Evolutionary conservation across 2,329 filamentous ascomycete genomes (phyloP), one percentile per base, ranked within the genome.

Genomic region (Tolypocladium amazonense): DNA sequence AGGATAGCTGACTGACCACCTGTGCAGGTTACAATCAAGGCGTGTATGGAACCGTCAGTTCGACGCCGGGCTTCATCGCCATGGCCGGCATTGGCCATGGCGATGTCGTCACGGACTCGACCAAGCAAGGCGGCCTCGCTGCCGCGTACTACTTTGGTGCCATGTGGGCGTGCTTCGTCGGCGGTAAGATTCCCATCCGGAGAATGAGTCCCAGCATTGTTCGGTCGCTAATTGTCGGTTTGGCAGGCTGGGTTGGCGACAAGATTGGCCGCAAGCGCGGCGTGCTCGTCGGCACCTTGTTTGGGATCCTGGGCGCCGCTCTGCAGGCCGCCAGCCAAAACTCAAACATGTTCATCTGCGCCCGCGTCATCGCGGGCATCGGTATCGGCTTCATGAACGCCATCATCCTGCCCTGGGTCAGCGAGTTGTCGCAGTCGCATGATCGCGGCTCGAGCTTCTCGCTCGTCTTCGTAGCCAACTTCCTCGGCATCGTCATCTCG

Each of bases 81-180:
- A 70, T 73, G 64, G 76, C 80, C 11, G 73, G 74, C 53, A 80
- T 82, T 54, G 79, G 80, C 20, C 64, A 73, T 0, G 74, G 78
- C 63, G 79, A 76, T 33, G 75, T 71, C 4, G 74, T 81, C 35
- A 81, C 78, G 14, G 69, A 79, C 64, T 73, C 74, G 15, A 74
- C 76, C 3, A 76, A 81, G 61, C 77, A 81, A 65, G 80, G 80
- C 9, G 80, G 80, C 43, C 76, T 82, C 54, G 77, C 79, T 23
- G 77, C 79, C n/a, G 72, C 79, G 2, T 82, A 82, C 64, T 82
- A 82, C 63, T 70, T 82, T 30, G 80, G 80, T 6, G 74, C 72
- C 23, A 78, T 81, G 60, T 75, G 77, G 58, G 79, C 78, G 15
- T 81, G 78, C 64, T 80, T 81, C 63, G 66, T 72, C 14, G 79